A percentile compares a stretch with the other conserved stretches of the same genome.
These are phyloP conservation scores for Alternaria tenuissima DNA, from an alignment of 2,329 filamentous ascomycete genomes.

Conservation along the genomic window DNA sequence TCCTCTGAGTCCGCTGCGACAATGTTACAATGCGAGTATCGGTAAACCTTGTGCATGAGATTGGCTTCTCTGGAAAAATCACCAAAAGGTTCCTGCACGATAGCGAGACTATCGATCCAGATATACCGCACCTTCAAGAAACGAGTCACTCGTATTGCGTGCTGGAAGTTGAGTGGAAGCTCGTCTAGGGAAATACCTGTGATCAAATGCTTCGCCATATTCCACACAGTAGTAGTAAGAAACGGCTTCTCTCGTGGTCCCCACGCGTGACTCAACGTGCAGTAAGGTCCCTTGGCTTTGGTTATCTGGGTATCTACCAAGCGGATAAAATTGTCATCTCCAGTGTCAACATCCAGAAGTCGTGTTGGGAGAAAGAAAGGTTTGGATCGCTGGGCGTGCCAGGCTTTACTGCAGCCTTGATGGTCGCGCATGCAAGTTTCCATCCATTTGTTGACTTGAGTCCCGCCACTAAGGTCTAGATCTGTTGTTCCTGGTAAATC, in stretches of 20 bases:
- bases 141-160: slow-evolving; percentile 14
- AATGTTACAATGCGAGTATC: too few species aligned
- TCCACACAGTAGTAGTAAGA: neutral
- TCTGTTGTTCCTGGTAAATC: neutral
- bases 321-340: neutral
- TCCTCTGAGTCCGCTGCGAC: too few species aligned
- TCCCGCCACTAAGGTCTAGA: neutral
- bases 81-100: slow-evolving; percentile 16
- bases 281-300: slow-evolving; percentile 23
- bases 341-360: slow-evolving; percentile 3
- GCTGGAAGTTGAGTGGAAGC: neutral
- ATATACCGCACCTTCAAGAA: slow-evolving; percentile 32
- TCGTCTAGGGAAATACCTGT: neutral
- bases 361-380: slow-evolving; percentile 3
- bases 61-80: slow-evolving; percentile 16
- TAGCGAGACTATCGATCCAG: slow-evolving; percentile 32
- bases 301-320: slow-evolving; percentile 15
- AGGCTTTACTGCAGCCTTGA: neutral
- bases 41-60: too few species aligned
- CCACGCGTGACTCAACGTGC: slow-evolving; percentile 35
- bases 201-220: neutral
- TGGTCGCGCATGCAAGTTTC: neutral
- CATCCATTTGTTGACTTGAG: neutral
- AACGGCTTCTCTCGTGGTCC: slow-evolving; percentile 10
- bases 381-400: neutral